Percentiles rank a stretch among this genome's conserved stretches.
These are phyloP conservation scores for Wickerhamomyces pijperi DNA, from an alignment of 805 yeast species.

Conservation along the genomic window DNA sequence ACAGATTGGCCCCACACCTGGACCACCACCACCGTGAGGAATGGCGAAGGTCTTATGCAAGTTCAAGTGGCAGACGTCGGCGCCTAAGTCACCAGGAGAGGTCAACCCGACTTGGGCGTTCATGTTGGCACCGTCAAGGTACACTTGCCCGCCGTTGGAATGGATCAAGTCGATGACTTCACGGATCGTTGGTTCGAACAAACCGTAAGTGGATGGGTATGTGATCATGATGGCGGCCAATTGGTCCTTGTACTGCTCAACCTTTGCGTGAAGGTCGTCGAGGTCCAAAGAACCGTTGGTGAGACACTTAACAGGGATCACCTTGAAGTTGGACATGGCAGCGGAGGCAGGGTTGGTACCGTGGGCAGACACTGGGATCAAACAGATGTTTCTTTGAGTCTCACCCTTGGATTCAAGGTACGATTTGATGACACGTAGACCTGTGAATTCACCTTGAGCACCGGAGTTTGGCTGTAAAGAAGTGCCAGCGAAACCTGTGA, in stretches of 20 bases:
- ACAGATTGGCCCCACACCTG: constrained; percentile 98
- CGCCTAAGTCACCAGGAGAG: constrained; percentile 95
- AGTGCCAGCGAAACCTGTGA: constrained; percentile 87
- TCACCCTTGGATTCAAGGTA: constrained; percentile 67
- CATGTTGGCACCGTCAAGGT: constrained; percentile 98
- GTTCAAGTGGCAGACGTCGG: constrained; percentile 95
- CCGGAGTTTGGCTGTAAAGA: constrained; percentile 96
- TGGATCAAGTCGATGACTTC: constrained; percentile 83
- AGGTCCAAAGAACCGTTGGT: constrained; percentile 80
- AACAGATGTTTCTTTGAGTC: constrained; percentile 67
- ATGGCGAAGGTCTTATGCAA: constrained; percentile 95
- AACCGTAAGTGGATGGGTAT: constrained; percentile 94
- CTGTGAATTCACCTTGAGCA: constrained; percentile 97
- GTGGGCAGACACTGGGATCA: constrained; percentile 95
- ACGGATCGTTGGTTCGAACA: constrained; percentile 86
- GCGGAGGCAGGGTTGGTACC: constrained; percentile 99
- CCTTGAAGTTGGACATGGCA: constrained; percentile 92
- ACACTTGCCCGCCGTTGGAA: constrained; percentile 84
- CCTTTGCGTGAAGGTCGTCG: constrained; percentile 62
- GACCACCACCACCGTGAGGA: constrained; percentile 99
- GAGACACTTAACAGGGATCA: constrained; percentile 83
- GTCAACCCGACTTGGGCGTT: constrained; percentile 97
- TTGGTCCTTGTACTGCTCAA: constrained; percentile 51
- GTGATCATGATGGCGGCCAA: constrained; percentile 94
- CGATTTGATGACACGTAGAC: constrained; percentile 73